phyloP scores from a whole-genome alignment of 176 grass and related monocot species.

The Urochloa ruziziensis region DNA sequence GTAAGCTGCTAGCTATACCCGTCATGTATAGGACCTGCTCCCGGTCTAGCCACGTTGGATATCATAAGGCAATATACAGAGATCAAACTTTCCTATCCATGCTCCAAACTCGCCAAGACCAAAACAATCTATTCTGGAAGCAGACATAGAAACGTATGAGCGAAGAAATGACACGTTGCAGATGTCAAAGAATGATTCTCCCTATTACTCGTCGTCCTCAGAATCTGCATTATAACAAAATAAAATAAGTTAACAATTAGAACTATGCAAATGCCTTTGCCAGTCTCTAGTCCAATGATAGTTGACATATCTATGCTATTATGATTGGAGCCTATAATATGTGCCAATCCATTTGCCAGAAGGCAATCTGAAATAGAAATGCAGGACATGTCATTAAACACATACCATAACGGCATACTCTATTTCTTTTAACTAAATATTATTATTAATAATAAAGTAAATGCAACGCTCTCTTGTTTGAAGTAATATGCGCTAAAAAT shows the following conservation, averaged over 20 bases:
- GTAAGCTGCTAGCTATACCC: constrained; percentile 65
- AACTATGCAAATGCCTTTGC: neutral
- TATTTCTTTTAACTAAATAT: constrained; percentile 5
- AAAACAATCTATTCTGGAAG: constrained; percentile 34
- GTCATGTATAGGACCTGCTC: constrained; percentile 53
- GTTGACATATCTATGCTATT: neutral
- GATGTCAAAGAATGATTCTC: constrained; percentile 43
- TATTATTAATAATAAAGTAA: neutral
- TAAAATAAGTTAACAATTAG: constrained; percentile 19
- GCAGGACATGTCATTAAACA: neutral
- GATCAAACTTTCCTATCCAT: constrained; percentile 36
- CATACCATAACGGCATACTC: neutral
- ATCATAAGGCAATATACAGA: constrained; percentile 46
- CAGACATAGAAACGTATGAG: constrained; percentile 39
- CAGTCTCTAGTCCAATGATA: neutral
- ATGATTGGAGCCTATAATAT: constrained; percentile 1
- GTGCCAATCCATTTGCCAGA: neutral
- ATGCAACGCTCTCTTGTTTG: constrained; percentile 14
- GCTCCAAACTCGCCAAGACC: constrained; percentile 27
- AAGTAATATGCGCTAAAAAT: neutral
- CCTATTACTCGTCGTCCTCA: constrained; percentile 54
- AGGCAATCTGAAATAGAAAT: constrained; percentile 6
- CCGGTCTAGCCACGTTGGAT: constrained; percentile 29
- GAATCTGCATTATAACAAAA: constrained; percentile 57
- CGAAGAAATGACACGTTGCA: constrained; percentile 25